phyloP scores from a whole-genome alignment of 2,329 filamentous ascomycete species.

The Xylaria sp. region DNA sequence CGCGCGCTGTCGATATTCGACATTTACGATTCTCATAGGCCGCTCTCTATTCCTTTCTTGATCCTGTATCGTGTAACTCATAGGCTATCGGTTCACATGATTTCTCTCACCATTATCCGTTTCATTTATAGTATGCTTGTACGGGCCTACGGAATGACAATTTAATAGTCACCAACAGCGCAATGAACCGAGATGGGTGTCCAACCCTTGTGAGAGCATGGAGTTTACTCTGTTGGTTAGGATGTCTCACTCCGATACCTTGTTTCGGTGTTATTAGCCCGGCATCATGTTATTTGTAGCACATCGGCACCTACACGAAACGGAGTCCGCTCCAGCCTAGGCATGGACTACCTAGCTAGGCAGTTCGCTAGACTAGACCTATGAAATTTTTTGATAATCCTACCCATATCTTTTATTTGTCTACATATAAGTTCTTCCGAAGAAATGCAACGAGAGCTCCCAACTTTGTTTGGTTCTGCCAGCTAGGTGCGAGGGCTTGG shows the following conservation, averaged over 20 bases:
- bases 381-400: slow-evolving; percentile 1
- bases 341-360: not conserved
- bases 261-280: slow-evolving; percentile 46
- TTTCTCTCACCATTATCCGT: not conserved
- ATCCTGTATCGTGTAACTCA: not conserved
- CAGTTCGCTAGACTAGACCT: not conserved
- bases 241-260: slow-evolving; percentile 35
- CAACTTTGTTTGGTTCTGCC: not conserved
- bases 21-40: slow-evolving; percentile 21
- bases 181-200: slow-evolving; percentile 6
- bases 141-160: not conserved
- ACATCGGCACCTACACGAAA: slow-evolving; percentile 33
- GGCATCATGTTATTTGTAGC: slow-evolving; percentile 39
- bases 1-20: slow-evolving; percentile 2
- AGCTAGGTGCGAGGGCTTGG: not conserved
- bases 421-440: not conserved
- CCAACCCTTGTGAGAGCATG: slow-evolving; percentile 16
- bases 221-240: slow-evolving; percentile 17
- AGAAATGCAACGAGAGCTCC: not conserved
- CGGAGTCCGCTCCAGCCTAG: slow-evolving; percentile 8
- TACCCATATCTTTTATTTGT: not conserved
- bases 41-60: slow-evolving; percentile 1
- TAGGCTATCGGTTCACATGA: slow-evolving; percentile 18
- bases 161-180: slow-evolving; percentile 3
- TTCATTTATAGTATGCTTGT: slow-evolving; percentile 5